Base-by-base conservation (phyloP, 345 rosid genomes). In the Brassica carinata region DNA sequence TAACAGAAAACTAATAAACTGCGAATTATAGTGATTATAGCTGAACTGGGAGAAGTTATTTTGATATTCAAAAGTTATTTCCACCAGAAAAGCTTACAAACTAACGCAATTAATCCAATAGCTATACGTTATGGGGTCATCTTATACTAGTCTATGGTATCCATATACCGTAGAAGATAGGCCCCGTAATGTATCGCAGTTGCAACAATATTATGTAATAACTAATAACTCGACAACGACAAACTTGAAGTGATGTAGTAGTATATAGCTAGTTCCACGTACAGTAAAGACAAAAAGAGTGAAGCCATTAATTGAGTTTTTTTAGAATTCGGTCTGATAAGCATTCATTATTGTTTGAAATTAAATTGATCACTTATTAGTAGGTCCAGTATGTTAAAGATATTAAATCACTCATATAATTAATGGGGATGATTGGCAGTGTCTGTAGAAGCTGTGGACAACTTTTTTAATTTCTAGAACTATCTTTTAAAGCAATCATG, bases 251-350 rank as follows among this genome's bases (percentile, higher is more conserved):
- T 48, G 62, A 3, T 27, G 62, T 13, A 57, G 62, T 13, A 57
- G 72, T 65, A 55, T 53, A 26, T 53, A 26, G 67, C 30, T 65
- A 66, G 38, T 57, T 72, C 73, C 73, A 72, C 67, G 68, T 78
- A 36, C 40, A 72, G 59, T 38, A 29, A 79, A 57, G 62, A 79
- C 66, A 40, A 30, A 8, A 61, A 5, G 10, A 29, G 38, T 8
- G 10, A 57, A 73, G 51, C 18, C 73, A 40, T 73, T 36, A 4
- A 34, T 33, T 26, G 33, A 8, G 8, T 8, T 31, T 8, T 31
- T 48, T 71, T 26, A 38, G 53, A 63, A 69, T 45, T 69, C 70
- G 34, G 64, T 11, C 11, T 53, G 72, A 65, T 36, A 72, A 72
- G 11, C 61, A 64, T 51, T 17, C 68, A 38, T 29, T 57, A 48